These are phyloP conservation scores for Pythium rhizo-oryzae DNA, from an alignment of 352 stramenopile genomes.

Conservation along the genomic window DNA sequence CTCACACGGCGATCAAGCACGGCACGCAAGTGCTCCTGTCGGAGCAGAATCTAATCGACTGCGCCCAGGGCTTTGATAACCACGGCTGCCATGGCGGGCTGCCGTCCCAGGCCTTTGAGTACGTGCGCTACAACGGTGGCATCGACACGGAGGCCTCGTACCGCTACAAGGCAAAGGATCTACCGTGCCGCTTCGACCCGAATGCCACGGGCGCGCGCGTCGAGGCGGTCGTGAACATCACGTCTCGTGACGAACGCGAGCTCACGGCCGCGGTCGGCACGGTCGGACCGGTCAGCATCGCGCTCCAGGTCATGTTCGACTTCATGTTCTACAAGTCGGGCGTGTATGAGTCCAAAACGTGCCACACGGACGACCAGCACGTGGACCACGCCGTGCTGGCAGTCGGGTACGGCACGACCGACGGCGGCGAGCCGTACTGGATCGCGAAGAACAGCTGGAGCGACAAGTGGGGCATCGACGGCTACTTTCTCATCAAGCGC, in stretches of 20 bases:
- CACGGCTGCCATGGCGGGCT: constrained; percentile 96
- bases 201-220: constrained; percentile 72
- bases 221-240: constrained; percentile 84
- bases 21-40: constrained; percentile 92
- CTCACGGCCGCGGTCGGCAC: constrained; percentile 66
- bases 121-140: constrained; percentile 91
- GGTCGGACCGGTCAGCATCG: constrained; percentile 78
- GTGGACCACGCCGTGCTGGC: constrained; percentile 94
- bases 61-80: constrained; percentile 92
- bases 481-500: constrained; percentile 96
- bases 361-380: constrained; percentile 70
- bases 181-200: constrained; percentile 76
- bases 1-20: constrained; percentile 94
- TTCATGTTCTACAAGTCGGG: constrained; percentile 90
- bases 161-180: constrained; percentile 69
- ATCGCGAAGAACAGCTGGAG: constrained; percentile 99
- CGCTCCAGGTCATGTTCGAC: constrained; percentile 86
- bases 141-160: constrained; percentile 82
- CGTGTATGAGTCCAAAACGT: constrained; percentile 85
- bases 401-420: constrained; percentile 94
- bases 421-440: constrained; percentile 91
- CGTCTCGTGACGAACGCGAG: constrained; percentile 72
- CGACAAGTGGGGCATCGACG: constrained; percentile 91
- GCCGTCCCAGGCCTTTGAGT: constrained; percentile 98
- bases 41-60: constrained; percentile 98